Conservation (phyloP, 441 rosid species). For the Euphorbia celastroides region DNA sequence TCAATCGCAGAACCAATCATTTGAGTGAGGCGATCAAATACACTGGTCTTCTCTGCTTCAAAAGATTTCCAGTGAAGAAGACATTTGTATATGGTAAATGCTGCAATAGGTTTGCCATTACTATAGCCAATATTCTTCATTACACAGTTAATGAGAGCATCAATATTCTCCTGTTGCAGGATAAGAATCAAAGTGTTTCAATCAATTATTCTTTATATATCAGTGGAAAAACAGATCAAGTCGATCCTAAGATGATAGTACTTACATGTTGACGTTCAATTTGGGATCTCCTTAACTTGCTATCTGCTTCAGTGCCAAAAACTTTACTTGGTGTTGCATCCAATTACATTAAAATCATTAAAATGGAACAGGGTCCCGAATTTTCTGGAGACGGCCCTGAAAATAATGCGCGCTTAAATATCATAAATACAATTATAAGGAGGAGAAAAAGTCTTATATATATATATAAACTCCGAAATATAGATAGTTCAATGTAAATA, state of each 20-base stretch:
- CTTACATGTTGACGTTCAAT: constrained; percentile 87
- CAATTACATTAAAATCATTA: constrained; percentile 16
- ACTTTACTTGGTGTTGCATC: constrained; percentile 54
- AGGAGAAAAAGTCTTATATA: no score
- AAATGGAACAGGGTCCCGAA: no score
- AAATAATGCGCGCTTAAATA: no score
- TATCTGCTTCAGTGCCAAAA: constrained; percentile 64
- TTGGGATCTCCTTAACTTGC: constrained; percentile 64
- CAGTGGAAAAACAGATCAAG: constrained; percentile 20
- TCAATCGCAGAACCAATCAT: constrained; percentile 97
- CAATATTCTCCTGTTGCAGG: constrained; percentile 75
- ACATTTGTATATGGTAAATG: constrained; percentile 90
- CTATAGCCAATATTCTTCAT: constrained; percentile 68
- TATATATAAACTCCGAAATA: no score
- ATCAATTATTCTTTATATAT: constrained; percentile 2
- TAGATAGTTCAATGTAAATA: no score
- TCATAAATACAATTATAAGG: no score
- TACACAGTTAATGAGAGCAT: constrained; percentile 79
- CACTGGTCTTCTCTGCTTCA: constrained; percentile 95
- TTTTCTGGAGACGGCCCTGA: no score
- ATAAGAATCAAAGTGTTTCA: constrained; percentile 19
- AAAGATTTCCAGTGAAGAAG: constrained; percentile 96
- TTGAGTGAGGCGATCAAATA: constrained; percentile 96
- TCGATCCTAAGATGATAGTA: constrained; percentile 19
- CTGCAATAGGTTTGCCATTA: constrained; percentile 88